Base-by-base conservation (phyloP, 1,139 yeast species). In the Suhomyces panamericanus region DNA sequence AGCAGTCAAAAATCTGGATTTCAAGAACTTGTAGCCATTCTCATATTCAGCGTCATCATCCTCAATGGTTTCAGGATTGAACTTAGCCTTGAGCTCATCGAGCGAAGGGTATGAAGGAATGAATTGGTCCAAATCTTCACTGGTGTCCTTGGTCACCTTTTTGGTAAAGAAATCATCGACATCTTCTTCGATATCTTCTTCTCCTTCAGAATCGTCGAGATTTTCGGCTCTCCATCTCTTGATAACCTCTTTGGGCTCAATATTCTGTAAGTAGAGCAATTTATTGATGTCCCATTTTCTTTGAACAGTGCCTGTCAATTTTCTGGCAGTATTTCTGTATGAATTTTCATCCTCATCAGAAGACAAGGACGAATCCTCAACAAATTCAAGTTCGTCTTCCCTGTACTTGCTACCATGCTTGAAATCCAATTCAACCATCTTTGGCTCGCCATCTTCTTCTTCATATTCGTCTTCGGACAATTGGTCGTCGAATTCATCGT, bases 241-340 rank as follows among this genome's bases (percentile, higher is more conserved):
- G 39, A 91, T 70, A 24, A 81, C 96, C 44, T 87, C 96, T 0
- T 70, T 70, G 0, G 97, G 93, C 8, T 83, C 79, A 35, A 89
- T 70, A 53, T 87, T 86, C 44, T 83, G 81, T 80, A 86, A 75
- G 62, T 93, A 93, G 10, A 93, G 69, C 45, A 93, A 69, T 59
- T 87, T 88, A 57, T 86, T 83, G 49, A 93, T 80, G 62, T 93
- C 87, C 91, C 95, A 87, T 49, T 72, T 68, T 73, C 80, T 63
- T 64, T 69, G 56, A 2, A 73, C 71, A 26, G 69, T 54, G 31
- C 66, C 58, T 58, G 63, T 47, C 51, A 70, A 64, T 60, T 71
- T 75, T 66, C 77, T 43, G 3, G 86, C 86, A 27, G 80, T 61
- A 4, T 61, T 49, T 40, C 66, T 62, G 68, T 78, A 78, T 20